Percentiles rank a stretch among this genome's conserved stretches.
Evolutionary conservation across 2,329 filamentous ascomycete species (phyloP).

Genomic region (Truncatella angustata): DNA sequence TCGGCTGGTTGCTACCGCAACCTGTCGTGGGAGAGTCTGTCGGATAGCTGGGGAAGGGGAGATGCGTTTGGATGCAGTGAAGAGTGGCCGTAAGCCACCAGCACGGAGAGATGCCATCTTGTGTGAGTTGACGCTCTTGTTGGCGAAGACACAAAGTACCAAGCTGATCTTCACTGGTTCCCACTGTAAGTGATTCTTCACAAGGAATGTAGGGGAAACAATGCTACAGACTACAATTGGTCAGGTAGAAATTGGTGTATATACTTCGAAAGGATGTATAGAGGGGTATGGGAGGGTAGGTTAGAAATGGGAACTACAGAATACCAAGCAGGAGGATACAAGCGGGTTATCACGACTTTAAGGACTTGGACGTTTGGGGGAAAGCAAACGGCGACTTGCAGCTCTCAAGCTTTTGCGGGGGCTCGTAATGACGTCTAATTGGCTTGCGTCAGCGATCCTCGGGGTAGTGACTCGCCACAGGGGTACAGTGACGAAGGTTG

Average conservation of each 20-base stretch:
- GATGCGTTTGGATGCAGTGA: conserved; percentile 16
- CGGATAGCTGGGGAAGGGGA: conserved; percentile 14
- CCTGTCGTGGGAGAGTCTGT: conserved; percentile 15
- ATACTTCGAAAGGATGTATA: too few relatives aligned
- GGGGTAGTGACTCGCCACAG: conserved; percentile 5
- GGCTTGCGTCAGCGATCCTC: conserved; percentile 8
- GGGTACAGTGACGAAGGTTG: neutral
- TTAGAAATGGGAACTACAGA: too few relatives aligned
- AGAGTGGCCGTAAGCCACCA: conserved; percentile 25
- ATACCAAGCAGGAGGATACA: too few relatives aligned
- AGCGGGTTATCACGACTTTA: neutral
- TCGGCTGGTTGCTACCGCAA: conserved; percentile 18
- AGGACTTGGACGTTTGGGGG: neutral
- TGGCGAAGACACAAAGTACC: neutral
- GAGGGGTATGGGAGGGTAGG: too few relatives aligned
- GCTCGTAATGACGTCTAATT: conserved; percentile 14
- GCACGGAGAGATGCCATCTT: conserved; percentile 27
- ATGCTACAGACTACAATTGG: conserved; percentile 12
- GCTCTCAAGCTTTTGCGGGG: conserved; percentile 25
- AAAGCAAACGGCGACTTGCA: neutral
- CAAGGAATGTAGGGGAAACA: neutral
- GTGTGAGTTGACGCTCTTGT: neutral
- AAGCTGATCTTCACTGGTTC: neutral
- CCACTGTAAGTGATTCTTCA: neutral
- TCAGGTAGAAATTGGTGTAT: neutral